Conservation (phyloP, 345 rosid species). For the Eucalyptus melliodora region DNA sequence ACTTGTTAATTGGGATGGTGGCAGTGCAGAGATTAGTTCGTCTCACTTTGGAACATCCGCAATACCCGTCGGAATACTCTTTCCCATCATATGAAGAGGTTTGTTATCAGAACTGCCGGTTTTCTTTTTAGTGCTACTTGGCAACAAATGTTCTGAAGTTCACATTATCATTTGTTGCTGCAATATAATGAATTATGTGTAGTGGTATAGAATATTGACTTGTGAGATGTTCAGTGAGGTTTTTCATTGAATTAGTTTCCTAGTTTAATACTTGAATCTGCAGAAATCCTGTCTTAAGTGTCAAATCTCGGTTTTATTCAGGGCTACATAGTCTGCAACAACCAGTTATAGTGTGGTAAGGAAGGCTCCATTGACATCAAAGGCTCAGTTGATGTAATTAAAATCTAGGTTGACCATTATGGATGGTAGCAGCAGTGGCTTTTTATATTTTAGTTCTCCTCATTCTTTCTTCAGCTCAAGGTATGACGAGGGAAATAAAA, state of each 20-base stretch:
- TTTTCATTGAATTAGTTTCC: neutral
- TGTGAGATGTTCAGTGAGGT: neutral
- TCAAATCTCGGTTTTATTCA: neutral
- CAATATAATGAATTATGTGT: neutral
- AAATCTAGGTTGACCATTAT: neutral
- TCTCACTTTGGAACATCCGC: conserved; percentile 48
- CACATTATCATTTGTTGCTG: neutral
- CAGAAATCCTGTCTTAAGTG: neutral
- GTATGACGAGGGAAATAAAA: neutral
- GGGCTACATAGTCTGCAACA: neutral
- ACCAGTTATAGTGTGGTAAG: neutral
- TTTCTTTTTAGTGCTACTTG: neutral
- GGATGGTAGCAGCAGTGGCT: neutral
- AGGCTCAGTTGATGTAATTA: neutral
- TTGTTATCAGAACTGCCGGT: neutral
- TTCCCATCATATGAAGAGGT: conserved; percentile 65
- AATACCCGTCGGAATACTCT: conserved; percentile 26
- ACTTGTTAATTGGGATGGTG: conserved; percentile 19
- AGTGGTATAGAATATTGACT: neutral
- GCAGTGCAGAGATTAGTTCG: conserved; percentile 71
- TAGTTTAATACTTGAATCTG: neutral
- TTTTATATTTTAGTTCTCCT: neutral
- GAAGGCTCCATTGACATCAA: neutral
- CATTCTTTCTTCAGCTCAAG: neutral
- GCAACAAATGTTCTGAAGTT: neutral